phyloP scores from a whole-genome alignment of 2,329 filamentous ascomycete species.

The Lachnellula occidentalis region DNA sequence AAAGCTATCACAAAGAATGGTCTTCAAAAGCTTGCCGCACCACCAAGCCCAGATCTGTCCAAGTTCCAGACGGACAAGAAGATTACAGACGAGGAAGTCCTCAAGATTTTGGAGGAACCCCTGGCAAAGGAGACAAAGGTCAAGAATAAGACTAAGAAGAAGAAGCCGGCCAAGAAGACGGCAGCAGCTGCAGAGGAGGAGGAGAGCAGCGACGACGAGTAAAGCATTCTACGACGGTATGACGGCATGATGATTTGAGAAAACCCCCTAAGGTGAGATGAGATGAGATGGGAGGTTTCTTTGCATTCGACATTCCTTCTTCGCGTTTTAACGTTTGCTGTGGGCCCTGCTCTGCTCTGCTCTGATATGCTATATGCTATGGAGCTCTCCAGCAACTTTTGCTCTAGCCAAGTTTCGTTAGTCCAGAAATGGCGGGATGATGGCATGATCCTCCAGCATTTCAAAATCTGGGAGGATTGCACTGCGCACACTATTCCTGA shows the following conservation, averaged over 20 bases:
- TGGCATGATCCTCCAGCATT: neutral
- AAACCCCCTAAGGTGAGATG: neutral
- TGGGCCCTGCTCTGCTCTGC: slow-evolving; percentile 7
- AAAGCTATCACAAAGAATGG: slow-evolving; percentile 97
- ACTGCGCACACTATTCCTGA: neutral
- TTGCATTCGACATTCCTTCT: slow-evolving; percentile 1
- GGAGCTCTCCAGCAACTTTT: slow-evolving; percentile 19
- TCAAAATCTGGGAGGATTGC: neutral
- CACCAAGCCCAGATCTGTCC: slow-evolving; percentile 68
- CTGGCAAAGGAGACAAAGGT: slow-evolving; percentile 82
- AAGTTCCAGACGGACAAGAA: slow-evolving; percentile 96
- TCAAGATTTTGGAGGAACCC: slow-evolving; percentile 89
- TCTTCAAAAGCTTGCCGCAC: slow-evolving; percentile 75
- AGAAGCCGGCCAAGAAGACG: slow-evolving; percentile 49
- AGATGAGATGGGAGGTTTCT: neutral
- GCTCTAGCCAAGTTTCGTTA: slow-evolving; percentile 16
- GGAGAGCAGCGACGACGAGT: slow-evolving; percentile 35
- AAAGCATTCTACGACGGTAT: slow-evolving; percentile 23
- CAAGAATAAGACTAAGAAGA: slow-evolving; percentile 71
- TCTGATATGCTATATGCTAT: slow-evolving; percentile 18
- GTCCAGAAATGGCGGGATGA: slow-evolving; percentile 2
- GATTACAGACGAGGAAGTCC: slow-evolving; percentile 90
- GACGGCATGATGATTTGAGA: neutral
- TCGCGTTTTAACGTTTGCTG: slow-evolving; percentile 14
- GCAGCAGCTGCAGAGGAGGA: slow-evolving; percentile 30